phyloP scores from a whole-genome alignment of 306 rosid species.

The Nissolia schottii region DNA sequence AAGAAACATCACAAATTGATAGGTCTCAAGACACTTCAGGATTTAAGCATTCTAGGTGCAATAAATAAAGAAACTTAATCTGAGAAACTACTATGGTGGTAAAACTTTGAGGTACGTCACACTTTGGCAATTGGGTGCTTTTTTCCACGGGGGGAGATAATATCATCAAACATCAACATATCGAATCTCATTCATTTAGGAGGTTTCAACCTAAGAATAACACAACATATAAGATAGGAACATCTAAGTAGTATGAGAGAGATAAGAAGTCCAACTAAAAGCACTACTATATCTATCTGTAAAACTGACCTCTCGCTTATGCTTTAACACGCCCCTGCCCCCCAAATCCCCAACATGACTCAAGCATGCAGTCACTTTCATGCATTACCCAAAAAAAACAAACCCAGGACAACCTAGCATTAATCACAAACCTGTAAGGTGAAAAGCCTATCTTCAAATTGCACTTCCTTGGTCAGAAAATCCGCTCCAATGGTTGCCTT shows the following conservation, averaged over 20 bases:
- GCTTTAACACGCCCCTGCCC: neutral
- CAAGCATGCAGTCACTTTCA: neutral
- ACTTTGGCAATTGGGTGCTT: neutral
- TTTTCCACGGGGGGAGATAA: neutral
- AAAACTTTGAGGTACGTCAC: neutral
- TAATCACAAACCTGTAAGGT: conserved; percentile 72
- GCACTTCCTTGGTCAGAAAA: conserved; percentile 95
- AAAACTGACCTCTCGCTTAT: conserved; percentile 4
- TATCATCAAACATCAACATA: neutral
- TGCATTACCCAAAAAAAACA: neutral
- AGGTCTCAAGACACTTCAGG: neutral
- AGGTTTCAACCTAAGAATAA: neutral
- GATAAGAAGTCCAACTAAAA: neutral
- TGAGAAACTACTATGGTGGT: neutral
- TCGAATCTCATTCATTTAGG: neutral
- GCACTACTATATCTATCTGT: neutral
- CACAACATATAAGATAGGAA: neutral
- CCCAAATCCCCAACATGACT: neutral
- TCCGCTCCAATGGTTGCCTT: conserved; percentile 99
- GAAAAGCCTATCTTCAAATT: conserved; percentile 97
- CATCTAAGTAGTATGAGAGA: neutral
- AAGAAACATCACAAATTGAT: neutral
- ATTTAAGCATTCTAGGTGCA: neutral
- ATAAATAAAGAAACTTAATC: conserved; percentile 14
- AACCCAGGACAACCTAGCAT: neutral